Evolutionary conservation across 116 monocot species (phyloP).

Genomic region (Posidonia oceanica): DNA sequence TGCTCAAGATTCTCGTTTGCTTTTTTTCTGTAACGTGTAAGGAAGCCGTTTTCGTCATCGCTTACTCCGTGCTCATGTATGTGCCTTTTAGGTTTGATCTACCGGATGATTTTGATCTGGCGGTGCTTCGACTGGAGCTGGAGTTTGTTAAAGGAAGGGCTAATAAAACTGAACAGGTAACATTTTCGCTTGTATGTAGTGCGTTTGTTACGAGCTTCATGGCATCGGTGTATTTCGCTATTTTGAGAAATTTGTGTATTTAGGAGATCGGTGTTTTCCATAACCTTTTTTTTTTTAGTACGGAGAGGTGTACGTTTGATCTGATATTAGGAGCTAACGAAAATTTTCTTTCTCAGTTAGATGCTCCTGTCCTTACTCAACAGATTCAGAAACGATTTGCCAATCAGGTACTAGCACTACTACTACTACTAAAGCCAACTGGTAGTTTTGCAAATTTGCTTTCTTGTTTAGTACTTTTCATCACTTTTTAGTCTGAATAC

Average conservation of each 20-base stretch:
- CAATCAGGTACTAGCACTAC: conserved; percentile 52
- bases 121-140: conserved; percentile 75
- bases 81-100: conserved; percentile 44
- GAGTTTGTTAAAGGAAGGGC: conserved; percentile 68
- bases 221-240: background rate
- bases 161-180: conserved; percentile 67
- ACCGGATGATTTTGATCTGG: conserved; percentile 59
- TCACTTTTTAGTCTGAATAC: background rate
- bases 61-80: background rate
- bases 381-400: conserved; percentile 62
- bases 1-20: background rate
- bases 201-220: background rate
- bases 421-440: background rate
- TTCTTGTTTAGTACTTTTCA: background rate
- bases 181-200: background rate
- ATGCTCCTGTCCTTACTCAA: conserved; percentile 82
- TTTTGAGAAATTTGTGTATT: background rate
- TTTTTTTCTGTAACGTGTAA: background rate
- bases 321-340: background rate
- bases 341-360: conserved; percentile 47
- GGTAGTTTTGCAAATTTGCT: background rate
- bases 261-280: background rate
- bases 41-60: background rate
- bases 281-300: background rate
- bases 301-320: background rate